Conservation (phyloP, 768 basidiomycete genomes). For the Hemileccinum rubropunctum region DNA sequence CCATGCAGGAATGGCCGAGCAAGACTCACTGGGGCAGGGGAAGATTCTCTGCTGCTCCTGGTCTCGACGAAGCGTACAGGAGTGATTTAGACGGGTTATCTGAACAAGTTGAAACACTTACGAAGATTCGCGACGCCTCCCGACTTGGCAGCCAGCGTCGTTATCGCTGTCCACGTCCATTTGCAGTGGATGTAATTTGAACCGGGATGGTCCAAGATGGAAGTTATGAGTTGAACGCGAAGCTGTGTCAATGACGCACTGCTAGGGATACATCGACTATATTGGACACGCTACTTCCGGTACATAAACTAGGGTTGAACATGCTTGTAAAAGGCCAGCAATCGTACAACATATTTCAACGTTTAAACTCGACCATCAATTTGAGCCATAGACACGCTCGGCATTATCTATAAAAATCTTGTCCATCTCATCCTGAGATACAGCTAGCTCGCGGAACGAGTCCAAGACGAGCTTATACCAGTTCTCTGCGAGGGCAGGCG, state of each 20-base stretch:
- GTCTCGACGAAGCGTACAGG: conserved; percentile 5
- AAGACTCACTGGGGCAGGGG: conserved; percentile 43
- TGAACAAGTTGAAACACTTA: conserved; percentile 21
- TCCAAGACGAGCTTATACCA: conserved; percentile 86
- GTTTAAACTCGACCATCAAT: conserved; percentile 5
- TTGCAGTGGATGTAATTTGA: neutral
- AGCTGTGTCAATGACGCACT: no score
- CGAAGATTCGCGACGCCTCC: conserved; percentile 40
- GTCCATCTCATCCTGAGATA: conserved; percentile 76
- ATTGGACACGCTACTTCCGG: no score
- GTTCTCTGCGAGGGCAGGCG: conserved; percentile 51
- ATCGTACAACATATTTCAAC: neutral
- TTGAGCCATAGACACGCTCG: conserved; percentile 36
- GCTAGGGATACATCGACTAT: no score
- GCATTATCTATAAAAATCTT: conserved; percentile 66
- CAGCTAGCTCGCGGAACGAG: conserved; percentile 72
- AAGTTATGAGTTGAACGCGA: neutral
- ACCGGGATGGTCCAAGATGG: neutral
- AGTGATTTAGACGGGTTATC: conserved; percentile 4
- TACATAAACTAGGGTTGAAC: no score
- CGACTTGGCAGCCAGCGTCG: conserved; percentile 17
- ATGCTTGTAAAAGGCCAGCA: no score
- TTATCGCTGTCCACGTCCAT: conserved; percentile 24
- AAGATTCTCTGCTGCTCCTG: conserved; percentile 60
- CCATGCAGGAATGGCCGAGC: no score